Conservation (phyloP, 495 filamentous ascomycete genomes). For the Annulohypoxylon bovei region DNA sequence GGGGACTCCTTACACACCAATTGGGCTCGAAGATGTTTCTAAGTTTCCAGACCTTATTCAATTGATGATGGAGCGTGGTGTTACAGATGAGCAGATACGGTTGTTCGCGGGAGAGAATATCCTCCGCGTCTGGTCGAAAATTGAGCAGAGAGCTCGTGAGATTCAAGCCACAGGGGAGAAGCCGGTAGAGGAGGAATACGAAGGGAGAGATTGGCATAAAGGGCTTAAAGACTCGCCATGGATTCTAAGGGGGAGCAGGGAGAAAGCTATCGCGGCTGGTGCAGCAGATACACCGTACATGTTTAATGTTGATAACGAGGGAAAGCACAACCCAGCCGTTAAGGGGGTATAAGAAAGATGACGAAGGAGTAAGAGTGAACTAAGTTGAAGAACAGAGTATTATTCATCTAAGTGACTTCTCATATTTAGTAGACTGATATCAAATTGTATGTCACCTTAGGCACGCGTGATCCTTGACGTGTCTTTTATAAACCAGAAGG, state of each 20-base stretch:
- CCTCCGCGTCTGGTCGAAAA: constrained; percentile 45
- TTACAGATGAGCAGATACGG: constrained; percentile 61
- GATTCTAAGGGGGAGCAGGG: constrained; percentile 32
- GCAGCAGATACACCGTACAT: constrained; percentile 24
- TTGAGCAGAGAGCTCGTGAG: constrained; percentile 29
- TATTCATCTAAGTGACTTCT: too few relatives aligned
- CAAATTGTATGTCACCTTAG: too few relatives aligned
- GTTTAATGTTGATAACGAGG: constrained; percentile 16
- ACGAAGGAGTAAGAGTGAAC: neutral
- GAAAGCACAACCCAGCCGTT: constrained; percentile 22
- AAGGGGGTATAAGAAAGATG: constrained; percentile 11
- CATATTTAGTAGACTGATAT: too few relatives aligned
- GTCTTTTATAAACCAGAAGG: too few relatives aligned
- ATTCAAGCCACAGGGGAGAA: constrained; percentile 36
- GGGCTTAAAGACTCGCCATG: constrained; percentile 33
- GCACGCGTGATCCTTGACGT: too few relatives aligned
- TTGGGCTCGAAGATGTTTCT: constrained; percentile 60
- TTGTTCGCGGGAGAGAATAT: constrained; percentile 66
- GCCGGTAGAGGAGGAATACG: constrained; percentile 36
- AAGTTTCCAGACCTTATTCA: constrained; percentile 38
- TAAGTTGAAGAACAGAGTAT: neutral
- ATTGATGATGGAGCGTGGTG: constrained; percentile 55
- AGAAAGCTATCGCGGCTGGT: constrained; percentile 26
- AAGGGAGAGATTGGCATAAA: constrained; percentile 33
- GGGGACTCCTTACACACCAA: constrained; percentile 60